These are phyloP conservation scores for Biscogniauxia sp. DNA, from an alignment of 2,329 filamentous ascomycete species.

Conservation along the genomic window DNA sequence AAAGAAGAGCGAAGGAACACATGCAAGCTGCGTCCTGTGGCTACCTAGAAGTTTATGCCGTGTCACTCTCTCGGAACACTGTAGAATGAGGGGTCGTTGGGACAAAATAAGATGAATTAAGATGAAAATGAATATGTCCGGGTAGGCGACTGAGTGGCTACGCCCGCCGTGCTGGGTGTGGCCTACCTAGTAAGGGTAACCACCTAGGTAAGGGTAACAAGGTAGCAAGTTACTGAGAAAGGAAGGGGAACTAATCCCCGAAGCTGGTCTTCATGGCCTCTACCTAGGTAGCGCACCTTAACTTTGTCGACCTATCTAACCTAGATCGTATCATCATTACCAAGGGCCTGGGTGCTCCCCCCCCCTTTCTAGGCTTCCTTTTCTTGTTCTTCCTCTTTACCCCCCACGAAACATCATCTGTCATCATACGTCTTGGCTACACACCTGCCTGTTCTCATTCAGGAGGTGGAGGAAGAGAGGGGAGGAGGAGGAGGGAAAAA, in stretches of 20 bases:
- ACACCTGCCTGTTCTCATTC: not conserved
- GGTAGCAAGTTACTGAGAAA: too few species aligned
- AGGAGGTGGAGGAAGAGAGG: not conserved
- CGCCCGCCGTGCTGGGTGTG: not conserved
- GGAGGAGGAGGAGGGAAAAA: not conserved
- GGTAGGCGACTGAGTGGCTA: not conserved
- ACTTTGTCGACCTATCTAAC: not conserved
- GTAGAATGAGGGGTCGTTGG: not conserved
- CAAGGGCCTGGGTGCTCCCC: not conserved
- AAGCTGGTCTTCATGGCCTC: not conserved
- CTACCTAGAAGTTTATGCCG: not conserved
- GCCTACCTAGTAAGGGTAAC: not conserved
- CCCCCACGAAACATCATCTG: not conserved
- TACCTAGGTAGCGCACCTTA: not conserved
- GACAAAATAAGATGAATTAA: not conserved
- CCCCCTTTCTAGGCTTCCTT: not conserved
- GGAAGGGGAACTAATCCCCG: not conserved
- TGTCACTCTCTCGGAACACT: not conserved
- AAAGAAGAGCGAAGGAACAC: not conserved
- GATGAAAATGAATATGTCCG: not conserved
- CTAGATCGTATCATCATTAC: not conserved
- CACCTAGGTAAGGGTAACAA: not conserved
- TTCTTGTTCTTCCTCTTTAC: too few species aligned
- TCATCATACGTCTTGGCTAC: not conserved
- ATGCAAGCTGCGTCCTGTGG: not conserved